Evolutionary conservation across 495 filamentous ascomycete genomes (phyloP).

Genomic region (Tuber calosporum): DNA sequence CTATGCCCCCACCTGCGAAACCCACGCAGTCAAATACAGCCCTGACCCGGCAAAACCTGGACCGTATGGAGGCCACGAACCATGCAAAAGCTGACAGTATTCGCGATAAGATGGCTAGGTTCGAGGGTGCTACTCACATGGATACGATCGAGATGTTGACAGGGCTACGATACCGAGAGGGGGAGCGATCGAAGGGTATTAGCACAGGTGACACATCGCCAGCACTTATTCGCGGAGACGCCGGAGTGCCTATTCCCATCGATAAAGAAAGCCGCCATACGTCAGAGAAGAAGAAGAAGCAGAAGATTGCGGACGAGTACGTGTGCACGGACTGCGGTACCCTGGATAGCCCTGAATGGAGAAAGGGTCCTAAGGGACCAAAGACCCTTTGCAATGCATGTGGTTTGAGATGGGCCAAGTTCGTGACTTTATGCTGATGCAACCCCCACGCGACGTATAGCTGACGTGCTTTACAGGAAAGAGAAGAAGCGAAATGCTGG

Average conservation of each 20-base stretch:
- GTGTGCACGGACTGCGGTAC: constrained; percentile 95
- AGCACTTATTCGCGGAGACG: constrained; percentile 74
- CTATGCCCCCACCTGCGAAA: constrained; percentile 67
- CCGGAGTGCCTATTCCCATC: constrained; percentile 70
- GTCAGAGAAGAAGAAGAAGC: constrained; percentile 82
- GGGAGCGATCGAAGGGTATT: constrained; percentile 81
- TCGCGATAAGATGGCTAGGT: constrained; percentile 65
- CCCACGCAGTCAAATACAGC: constrained; percentile 54
- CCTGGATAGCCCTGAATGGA: constrained; percentile 90
- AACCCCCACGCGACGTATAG: neutral
- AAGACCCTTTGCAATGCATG: constrained; percentile 98
- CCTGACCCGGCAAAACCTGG: constrained; percentile 69
- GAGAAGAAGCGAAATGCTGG: constrained; percentile 37
- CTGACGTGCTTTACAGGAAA: constrained; percentile 29
- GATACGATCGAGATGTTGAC: constrained; percentile 93
- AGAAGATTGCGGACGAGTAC: constrained; percentile 87
- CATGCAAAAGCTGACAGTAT: constrained; percentile 64
- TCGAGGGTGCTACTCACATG: constrained; percentile 66
- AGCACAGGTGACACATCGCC: constrained; percentile 76
- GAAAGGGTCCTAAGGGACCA: constrained; percentile 86
- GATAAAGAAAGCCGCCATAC: constrained; percentile 62
- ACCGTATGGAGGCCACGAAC: constrained; percentile 62
- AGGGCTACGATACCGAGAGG: constrained; percentile 77
- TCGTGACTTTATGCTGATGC: constrained; percentile 5
- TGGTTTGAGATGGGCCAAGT: constrained; percentile 49